Evolutionary conservation across 2,329 filamentous ascomycete species (phyloP), one percentile per base, ranked within the genome.

Genomic region (Thelonectria discophora): DNA sequence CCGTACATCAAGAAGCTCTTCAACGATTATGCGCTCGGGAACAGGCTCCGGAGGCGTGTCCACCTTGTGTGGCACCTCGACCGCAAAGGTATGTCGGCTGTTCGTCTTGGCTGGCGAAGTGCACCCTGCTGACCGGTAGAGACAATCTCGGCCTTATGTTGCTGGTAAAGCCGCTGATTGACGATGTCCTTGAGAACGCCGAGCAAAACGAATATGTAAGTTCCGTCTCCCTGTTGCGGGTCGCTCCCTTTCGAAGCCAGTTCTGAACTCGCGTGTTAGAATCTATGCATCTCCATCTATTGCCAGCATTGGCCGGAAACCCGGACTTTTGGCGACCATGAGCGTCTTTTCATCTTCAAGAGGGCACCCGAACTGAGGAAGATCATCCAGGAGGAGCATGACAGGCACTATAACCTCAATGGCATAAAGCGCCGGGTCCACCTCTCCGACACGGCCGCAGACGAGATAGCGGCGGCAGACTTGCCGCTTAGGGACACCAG

Each of bases 131-230:
- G 11, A 21, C 9, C 13, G 18, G 17, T 18, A 45, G n/a, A 45
- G 42, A 45, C 42, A 9, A 18, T 13, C 9, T 13, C 18, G 42
- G 42, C 9, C 42, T 45, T 21, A 18, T 45, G 42, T 10, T 18
- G 42, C 42, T 45, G 42, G 42, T 45, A 5, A 10, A 18, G n/a
- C 42, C 42, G 13, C 42, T 45, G n/a, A 45, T 45, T 18, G 42
- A 45, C 42, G 42, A 45, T 18, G n/a, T 45, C n/a, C 42, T 45
- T 13, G 42, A 45, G n/a, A 45, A 45, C 17, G 42, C 42, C n/a
- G 42, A 10, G 18, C 42, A 45, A 12, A 45, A 45, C 17, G n/a
- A 45, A 10, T 45, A 45, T 45, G 42, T 45, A 21, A 45, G 42
- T 18, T 45, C 42, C 7, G 17, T 18, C n/a, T 10, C 42, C 42